Evolutionary conservation across 2,329 filamentous ascomycete genomes (phyloP).

Genomic region (Apiospora hydei): DNA sequence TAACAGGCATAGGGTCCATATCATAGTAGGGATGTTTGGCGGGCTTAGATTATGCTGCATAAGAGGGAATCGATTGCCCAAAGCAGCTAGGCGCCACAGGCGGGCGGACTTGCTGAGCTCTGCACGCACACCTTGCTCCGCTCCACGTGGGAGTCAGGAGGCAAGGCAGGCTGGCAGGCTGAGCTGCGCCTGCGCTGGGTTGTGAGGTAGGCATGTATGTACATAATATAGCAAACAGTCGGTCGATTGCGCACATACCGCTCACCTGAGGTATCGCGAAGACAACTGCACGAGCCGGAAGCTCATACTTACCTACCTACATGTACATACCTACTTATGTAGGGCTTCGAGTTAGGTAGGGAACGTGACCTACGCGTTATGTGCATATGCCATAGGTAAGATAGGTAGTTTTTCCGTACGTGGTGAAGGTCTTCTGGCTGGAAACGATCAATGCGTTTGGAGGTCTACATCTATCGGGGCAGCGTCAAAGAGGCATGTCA

Average conservation of each 20-base stretch:
- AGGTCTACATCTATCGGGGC: not conserved
- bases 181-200: no score
- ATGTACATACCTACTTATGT: not conserved
- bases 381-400: not conserved
- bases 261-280: not conserved
- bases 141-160: not conserved
- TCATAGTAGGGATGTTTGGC: not conserved
- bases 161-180: not conserved
- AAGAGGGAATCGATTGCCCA: not conserved
- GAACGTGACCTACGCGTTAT: not conserved
- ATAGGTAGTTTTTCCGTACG: not conserved
- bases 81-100: conserved; percentile 14
- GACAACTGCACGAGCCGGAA: no score
- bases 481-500: not conserved
- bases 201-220: not conserved
- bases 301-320: no score
- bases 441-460: not conserved
- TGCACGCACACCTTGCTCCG: not conserved
- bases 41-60: not conserved
- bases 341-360: not conserved
- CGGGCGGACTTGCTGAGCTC: not conserved
- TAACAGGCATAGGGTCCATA: not conserved
- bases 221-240: not conserved
- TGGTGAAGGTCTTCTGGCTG: no score
- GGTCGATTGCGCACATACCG: not conserved